Evolutionary conservation across 257 asterid genomes (phyloP).

Genomic region (Plantago ovata): DNA sequence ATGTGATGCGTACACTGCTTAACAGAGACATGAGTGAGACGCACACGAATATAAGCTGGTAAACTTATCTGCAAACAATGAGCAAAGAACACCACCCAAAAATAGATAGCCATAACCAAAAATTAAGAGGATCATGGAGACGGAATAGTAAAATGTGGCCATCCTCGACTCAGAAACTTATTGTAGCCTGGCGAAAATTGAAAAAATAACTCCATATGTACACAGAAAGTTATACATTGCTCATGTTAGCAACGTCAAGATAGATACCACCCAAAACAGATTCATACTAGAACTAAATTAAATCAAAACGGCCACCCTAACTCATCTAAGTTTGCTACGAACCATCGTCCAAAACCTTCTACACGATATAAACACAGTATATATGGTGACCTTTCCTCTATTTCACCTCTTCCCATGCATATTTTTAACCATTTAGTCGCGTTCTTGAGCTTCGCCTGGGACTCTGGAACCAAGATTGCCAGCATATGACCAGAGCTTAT

Average conservation of each 20-base stretch:
- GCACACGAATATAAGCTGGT: too few relatives aligned
- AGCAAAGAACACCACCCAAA: too few relatives aligned
- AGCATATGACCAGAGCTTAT: constrained; percentile 73
- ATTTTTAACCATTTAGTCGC: constrained; percentile 41
- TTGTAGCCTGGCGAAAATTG: background rate
- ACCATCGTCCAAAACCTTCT: constrained; percentile 31
- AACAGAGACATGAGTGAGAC: too few relatives aligned
- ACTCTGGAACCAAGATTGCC: constrained; percentile 72
- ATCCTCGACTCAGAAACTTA: background rate
- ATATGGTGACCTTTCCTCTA: constrained; percentile 19
- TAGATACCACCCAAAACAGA: constrained; percentile 13
- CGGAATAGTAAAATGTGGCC: too few relatives aligned
- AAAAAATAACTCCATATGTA: background rate
- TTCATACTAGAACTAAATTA: constrained; percentile 24
- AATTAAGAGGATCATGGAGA: too few relatives aligned
- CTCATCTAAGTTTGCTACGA: constrained; percentile 15
- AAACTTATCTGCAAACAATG: too few relatives aligned
- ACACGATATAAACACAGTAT: constrained; percentile 26
- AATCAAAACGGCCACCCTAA: constrained; percentile 24
- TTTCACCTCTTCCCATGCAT: constrained; percentile 10
- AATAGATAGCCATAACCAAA: too few relatives aligned
- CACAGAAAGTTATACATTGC: background rate
- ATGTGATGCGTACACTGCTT: too few relatives aligned
- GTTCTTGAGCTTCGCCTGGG: constrained; percentile 67
- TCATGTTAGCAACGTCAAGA: constrained; percentile 8